These are phyloP conservation scores for Pilobolus umbonatus DNA, from an alignment of 192 early-diverging fungal species.

Conservation along the genomic window DNA sequence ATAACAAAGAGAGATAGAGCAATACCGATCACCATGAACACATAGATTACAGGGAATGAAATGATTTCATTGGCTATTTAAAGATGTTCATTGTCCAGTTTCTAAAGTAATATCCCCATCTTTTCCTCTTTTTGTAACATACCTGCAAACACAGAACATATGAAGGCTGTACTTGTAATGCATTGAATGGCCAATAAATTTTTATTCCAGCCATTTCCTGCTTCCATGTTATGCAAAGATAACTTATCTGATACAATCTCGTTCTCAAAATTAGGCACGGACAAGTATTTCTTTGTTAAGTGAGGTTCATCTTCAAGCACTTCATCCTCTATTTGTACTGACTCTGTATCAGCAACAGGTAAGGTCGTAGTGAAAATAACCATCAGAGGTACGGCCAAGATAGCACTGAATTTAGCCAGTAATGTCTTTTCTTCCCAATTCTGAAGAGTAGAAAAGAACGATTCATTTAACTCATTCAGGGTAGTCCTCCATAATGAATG, in stretches of 20 bases:
- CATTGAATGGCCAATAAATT: not conserved
- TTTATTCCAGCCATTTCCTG: constrained; percentile 6
- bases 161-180: constrained; percentile 6
- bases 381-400: constrained; percentile 49
- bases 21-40: constrained; percentile 28
- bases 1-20: constrained; percentile 24
- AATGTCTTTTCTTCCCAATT: constrained; percentile 47
- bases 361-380: constrained; percentile 51
- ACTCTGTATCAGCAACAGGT: constrained; percentile 54
- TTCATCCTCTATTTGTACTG: constrained; percentile 19
- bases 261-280: not conserved
- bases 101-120: constrained; percentile 3
- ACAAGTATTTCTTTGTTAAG: not conserved
- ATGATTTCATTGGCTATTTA: constrained; percentile 19
- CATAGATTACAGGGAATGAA: constrained; percentile 17
- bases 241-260: not conserved
- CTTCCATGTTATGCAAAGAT: not conserved
- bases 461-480: constrained; percentile 16
- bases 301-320: not conserved
- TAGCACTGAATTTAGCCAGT: constrained; percentile 41
- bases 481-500: not conserved
- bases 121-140: too few species aligned
- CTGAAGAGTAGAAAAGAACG: constrained; percentile 53
- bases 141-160: constrained; percentile 9
- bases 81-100: not conserved